A percentile compares a stretch with the other conserved stretches of the same genome.
Evolutionary conservation across 345 rosid species (phyloP).

Genomic region (Raphanus sativus): DNA sequence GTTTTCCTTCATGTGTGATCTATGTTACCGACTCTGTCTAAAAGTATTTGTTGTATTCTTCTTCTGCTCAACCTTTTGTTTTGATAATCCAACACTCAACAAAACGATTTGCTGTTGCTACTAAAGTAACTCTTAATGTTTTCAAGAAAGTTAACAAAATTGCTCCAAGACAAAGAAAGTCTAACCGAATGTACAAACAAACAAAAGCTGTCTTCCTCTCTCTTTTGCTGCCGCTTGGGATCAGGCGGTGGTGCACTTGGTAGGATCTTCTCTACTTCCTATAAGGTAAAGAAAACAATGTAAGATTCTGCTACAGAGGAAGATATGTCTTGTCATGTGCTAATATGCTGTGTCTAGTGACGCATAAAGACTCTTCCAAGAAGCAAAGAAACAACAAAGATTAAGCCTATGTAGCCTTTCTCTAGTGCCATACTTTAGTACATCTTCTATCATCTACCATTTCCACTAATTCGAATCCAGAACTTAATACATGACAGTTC

Average conservation of each 20-base stretch:
- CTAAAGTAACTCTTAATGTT: not conserved
- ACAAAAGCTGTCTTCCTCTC: constrained; percentile 28
- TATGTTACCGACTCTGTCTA: not conserved
- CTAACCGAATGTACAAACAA: constrained; percentile 37
- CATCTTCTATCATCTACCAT: not conserved
- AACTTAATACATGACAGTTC: not conserved
- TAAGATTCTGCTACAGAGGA: not conserved
- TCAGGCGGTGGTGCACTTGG: constrained; percentile 46
- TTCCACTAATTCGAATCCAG: not conserved
- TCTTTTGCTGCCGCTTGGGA: constrained; percentile 49
- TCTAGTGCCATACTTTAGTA: not conserved
- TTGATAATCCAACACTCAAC: not conserved
- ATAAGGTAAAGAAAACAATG: not conserved
- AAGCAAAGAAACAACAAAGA: not conserved
- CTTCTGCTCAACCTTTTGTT: not conserved
- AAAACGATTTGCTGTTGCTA: not conserved
- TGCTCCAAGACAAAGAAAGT: constrained; percentile 28
- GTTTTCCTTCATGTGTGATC: too few relatives aligned
- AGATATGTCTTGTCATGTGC: not conserved
- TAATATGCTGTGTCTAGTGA: not conserved
- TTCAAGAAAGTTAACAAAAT: not conserved
- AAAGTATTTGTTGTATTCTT: not conserved
- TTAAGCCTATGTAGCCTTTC: not conserved
- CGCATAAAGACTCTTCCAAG: not conserved
- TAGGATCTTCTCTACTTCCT: constrained; percentile 66